Conservation (phyloP, 352 stramenopile species). For the Phytophthora constricta region DNA sequence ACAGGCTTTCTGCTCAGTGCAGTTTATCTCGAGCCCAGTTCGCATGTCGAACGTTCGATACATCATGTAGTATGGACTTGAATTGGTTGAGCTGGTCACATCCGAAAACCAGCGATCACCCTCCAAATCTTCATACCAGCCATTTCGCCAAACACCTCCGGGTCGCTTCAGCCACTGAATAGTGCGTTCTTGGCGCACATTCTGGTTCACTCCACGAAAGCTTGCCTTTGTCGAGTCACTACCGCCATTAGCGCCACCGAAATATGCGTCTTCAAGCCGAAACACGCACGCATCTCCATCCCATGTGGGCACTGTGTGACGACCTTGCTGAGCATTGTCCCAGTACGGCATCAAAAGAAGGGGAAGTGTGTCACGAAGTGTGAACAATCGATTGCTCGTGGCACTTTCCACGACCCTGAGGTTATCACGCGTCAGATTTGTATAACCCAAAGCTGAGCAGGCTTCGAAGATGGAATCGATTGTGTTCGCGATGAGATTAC, state of each 20-base stretch:
- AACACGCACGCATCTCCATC: slow-evolving; percentile 15
- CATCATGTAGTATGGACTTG: no score
- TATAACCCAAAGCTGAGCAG: slow-evolving; percentile 6
- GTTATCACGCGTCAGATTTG: no score
- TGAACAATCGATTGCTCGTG: not conserved
- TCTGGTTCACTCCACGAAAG: slow-evolving; percentile 22
- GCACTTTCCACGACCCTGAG: not conserved
- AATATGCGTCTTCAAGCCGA: no score
- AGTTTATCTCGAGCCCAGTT: no score
- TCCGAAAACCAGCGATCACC: slow-evolving; percentile 35
- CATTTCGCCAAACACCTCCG: slow-evolving; percentile 24
- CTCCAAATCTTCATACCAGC: slow-evolving; percentile 33
- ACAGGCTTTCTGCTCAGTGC: no score
- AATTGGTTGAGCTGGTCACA: slow-evolving; percentile 28
- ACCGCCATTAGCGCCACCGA: no score
- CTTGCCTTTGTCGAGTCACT: no score
- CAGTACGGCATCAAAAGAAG: slow-evolving; percentile 19
- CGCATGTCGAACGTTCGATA: no score
- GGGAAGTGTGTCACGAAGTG: slow-evolving; percentile 8
- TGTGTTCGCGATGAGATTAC: slow-evolving; percentile 3
- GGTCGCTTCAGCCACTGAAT: slow-evolving; percentile 18
- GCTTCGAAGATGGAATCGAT: slow-evolving; percentile 5
- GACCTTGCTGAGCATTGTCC: slow-evolving; percentile 3
- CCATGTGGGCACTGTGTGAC: slow-evolving; percentile 10
- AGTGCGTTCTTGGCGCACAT: slow-evolving; percentile 15